Base-by-base conservation (phyloP, 2,329 filamentous ascomycete genomes). In the Leptographium wingfieldii region DNA sequence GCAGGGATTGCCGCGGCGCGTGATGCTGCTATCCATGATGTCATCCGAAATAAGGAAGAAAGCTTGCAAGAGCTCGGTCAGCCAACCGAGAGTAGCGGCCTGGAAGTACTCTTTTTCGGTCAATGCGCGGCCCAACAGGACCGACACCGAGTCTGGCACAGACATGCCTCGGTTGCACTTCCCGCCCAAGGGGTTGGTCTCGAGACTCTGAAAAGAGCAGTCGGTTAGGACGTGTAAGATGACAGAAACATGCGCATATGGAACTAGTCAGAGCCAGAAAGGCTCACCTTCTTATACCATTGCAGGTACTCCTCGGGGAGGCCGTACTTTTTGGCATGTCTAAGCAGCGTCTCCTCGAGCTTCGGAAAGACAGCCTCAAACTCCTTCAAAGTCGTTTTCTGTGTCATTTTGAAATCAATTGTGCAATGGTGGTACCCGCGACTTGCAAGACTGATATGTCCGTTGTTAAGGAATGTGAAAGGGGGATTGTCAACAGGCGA, bases 111-210 rank as follows among this genome's bases (percentile, higher is more conserved):
- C 87, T 61, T 92, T 83, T 63, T 89, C 81, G 65, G 78, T 82
- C 65, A 97, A 84, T 59, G 87, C 77, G 67, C 83, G 77, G 66
- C 74, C 80, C 69, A 92, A 82, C 64, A 97, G 84, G 68, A 94
- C 79, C 65, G 90, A 87, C 65, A 86, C 85, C 55, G 91, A 94
- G 76, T 99, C 94, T 66, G 94, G 87, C 62, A 97, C 92, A 55
- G 92, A 97, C 84, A 99, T 95, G 76, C 94, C 94, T 70, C 94
- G 90, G 78, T 99, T 99, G 79, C 92, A 96, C 80, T 99, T 99
- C 71, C 94, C 94, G 67, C 94, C 94, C 59, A 94, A 78, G 7
- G 90, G 84, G 77, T 99, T 99, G 76, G 84, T 81, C 71, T 92
- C 82, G 69, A 97, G 81, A 63, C 82, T 87, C 90, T 96, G 68